Conservation (phyloP, 495 filamentous ascomycete genomes). For the Evernia prunastri region DNA sequence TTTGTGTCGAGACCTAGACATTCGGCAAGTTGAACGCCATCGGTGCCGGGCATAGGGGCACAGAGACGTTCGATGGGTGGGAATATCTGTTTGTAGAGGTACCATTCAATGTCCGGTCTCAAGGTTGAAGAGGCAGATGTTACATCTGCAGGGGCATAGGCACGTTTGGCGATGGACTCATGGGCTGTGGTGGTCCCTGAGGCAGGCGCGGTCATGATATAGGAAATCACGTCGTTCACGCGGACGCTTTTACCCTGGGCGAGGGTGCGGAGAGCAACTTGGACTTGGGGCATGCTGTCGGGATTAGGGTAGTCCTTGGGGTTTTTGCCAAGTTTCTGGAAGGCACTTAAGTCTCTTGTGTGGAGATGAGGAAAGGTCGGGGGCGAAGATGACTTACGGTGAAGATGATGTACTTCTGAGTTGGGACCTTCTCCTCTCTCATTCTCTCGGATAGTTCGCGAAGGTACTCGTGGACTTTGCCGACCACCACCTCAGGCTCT, state of each 20-base stretch:
- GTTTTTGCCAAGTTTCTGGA: slow-evolving; percentile 79
- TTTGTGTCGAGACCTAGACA: slow-evolving; percentile 85
- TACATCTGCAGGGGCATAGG: slow-evolving; percentile 80
- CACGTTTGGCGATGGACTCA: slow-evolving; percentile 75
- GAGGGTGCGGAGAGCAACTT: slow-evolving; percentile 84
- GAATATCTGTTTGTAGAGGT: slow-evolving; percentile 96
- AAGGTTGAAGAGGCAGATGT: slow-evolving; percentile 65
- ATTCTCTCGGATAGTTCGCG: slow-evolving; percentile 75
- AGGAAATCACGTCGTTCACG: slow-evolving; percentile 91
- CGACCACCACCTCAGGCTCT: slow-evolving; percentile 80
- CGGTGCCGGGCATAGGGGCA: slow-evolving; percentile 88
- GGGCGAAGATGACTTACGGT: slow-evolving; percentile 46
- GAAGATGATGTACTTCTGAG: slow-evolving; percentile 89
- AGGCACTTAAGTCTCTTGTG: neutral
- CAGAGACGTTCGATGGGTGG: slow-evolving; percentile 97
- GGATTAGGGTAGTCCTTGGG: slow-evolving; percentile 90
- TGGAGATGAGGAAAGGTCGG: neutral
- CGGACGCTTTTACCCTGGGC: slow-evolving; percentile 80
- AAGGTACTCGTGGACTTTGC: slow-evolving; percentile 87
- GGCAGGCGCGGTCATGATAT: slow-evolving; percentile 79
- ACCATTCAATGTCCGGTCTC: slow-evolving; percentile 88
- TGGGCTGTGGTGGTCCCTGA: slow-evolving; percentile 49
- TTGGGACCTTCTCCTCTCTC: slow-evolving; percentile 64
- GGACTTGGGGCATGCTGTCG: slow-evolving; percentile 93
- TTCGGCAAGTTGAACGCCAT: slow-evolving; percentile 79